These are phyloP conservation scores for Botrytis medusae DNA, from an alignment of 2,329 filamentous ascomycete genomes.

Conservation along the genomic window DNA sequence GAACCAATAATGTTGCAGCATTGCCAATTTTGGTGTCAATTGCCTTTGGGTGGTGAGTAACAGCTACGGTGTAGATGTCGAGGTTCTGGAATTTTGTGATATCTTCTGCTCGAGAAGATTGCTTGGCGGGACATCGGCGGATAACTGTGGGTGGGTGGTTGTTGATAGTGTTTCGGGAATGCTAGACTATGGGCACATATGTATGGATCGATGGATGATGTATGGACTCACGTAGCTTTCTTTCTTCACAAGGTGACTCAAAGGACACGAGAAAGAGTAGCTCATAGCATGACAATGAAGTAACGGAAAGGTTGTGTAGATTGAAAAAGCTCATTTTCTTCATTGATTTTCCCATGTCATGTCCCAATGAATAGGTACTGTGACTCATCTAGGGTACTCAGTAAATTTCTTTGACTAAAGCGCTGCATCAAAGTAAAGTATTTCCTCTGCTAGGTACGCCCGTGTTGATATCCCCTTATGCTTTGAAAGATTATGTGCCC, in stretches of 20 bases:
- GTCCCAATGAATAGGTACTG: not conserved
- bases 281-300: not conserved
- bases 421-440: slow-evolving; percentile 11
- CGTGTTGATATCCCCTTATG: slow-evolving; percentile 11
- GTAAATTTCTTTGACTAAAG: not conserved
- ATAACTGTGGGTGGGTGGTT: not conserved
- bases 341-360: not conserved
- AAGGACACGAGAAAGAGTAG: not conserved
- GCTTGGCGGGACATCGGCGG: not conserved
- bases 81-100: not conserved
- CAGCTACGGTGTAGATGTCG: not conserved
- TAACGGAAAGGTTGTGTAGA: not conserved
- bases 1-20: not conserved
- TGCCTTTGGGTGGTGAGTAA: not conserved
- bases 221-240: not conserved
- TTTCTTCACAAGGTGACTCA: not conserved
- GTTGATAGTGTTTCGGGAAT: not conserved
- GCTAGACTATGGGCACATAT: not conserved
- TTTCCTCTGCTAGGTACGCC: slow-evolving; percentile 13
- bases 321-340: not conserved
- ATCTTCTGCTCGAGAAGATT: not conserved
- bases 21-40: not conserved
- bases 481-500: slow-evolving; percentile 12
- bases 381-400: slow-evolving; percentile 8
- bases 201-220: not conserved